Conservation (phyloP, 176 grass and related monocot genomes). For the Avena eriantha region DNA sequence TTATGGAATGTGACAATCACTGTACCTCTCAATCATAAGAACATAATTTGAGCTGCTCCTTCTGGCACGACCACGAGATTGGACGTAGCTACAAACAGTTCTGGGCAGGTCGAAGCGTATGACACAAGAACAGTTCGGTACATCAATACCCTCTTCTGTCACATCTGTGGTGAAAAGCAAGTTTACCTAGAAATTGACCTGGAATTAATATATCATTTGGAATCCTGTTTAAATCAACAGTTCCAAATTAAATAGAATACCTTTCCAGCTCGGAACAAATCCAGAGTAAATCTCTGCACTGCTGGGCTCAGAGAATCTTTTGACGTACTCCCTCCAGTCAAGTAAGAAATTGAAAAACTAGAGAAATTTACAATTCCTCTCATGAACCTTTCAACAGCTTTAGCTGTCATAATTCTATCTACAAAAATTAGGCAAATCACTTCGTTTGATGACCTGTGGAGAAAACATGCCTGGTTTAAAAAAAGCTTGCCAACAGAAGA, state of each 20-base stretch:
- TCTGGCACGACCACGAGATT: slow-evolving; percentile 84
- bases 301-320: slow-evolving; percentile 74
- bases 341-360: slow-evolving; percentile 76
- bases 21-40: slow-evolving; percentile 94
- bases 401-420: slow-evolving; percentile 94
- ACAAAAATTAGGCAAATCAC: slow-evolving; percentile 92
- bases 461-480: slow-evolving; percentile 23
- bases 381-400: slow-evolving; percentile 77
- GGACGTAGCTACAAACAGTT: slow-evolving; percentile 89
- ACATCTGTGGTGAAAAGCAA: slow-evolving; percentile 97
- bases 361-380: slow-evolving; percentile 77
- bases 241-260: slow-evolving; percentile 45
- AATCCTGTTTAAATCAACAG: slow-evolving; percentile 16
- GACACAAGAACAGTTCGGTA: slow-evolving; percentile 93
- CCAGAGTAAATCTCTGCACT: slow-evolving; percentile 73
- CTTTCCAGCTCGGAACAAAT: slow-evolving; percentile 82
- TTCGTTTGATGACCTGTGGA: slow-evolving; percentile 68
- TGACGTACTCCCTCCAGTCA: slow-evolving; percentile 85
- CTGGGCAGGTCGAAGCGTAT: slow-evolving; percentile 92
- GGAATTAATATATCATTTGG: slow-evolving; percentile 28
- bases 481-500: slow-evolving; percentile 1
- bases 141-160: slow-evolving; percentile 86
- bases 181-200: slow-evolving; percentile 70
- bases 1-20: slow-evolving; percentile 20
- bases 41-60: slow-evolving; percentile 68